Evolutionary conservation across 805 yeast genomes (phyloP).

Genomic region (Saturnispora besseyi): DNA sequence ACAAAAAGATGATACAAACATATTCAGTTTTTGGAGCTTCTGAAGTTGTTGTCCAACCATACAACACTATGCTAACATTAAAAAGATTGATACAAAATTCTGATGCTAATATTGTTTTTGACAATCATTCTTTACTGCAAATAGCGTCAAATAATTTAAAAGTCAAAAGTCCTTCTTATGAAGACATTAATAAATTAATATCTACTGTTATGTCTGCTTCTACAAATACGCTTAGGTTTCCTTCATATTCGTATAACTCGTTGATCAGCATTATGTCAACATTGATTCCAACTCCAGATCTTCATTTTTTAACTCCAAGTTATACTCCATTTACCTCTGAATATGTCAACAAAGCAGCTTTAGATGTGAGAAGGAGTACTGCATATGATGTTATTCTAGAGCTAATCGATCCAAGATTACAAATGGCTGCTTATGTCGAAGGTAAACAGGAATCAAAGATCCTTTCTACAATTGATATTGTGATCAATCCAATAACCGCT

Average conservation of each 20-base stretch:
- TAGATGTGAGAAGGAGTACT: conserved; percentile 54
- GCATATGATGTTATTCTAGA: conserved; percentile 83
- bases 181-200: conserved; percentile 76
- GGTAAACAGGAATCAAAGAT: conserved; percentile 32
- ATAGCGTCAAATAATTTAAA: conserved; percentile 59
- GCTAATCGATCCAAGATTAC: conserved; percentile 64
- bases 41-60: conserved; percentile 98
- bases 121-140: conserved; percentile 73
- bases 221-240: conserved; percentile 75
- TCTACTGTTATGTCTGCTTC: conserved; percentile 76
- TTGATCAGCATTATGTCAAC: conserved; percentile 73
- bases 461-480: conserved; percentile 61
- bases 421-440: conserved; percentile 48
- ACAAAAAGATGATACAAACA: conserved; percentile 76
- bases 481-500: conserved; percentile 41
- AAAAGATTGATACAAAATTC: conserved; percentile 75
- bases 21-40: conserved; percentile 82
- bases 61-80: conserved; percentile 78
- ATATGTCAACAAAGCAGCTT: conserved; percentile 34
- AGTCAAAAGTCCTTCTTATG: conserved; percentile 54
- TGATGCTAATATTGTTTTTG: conserved; percentile 75
- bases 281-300: conserved; percentile 75
- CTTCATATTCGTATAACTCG: conserved; percentile 85
- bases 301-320: conserved; percentile 66
- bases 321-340: conserved; percentile 71